Evolutionary conservation across 2,329 filamentous ascomycete genomes (phyloP).

Genomic region (Fusarium beomiforme): DNA sequence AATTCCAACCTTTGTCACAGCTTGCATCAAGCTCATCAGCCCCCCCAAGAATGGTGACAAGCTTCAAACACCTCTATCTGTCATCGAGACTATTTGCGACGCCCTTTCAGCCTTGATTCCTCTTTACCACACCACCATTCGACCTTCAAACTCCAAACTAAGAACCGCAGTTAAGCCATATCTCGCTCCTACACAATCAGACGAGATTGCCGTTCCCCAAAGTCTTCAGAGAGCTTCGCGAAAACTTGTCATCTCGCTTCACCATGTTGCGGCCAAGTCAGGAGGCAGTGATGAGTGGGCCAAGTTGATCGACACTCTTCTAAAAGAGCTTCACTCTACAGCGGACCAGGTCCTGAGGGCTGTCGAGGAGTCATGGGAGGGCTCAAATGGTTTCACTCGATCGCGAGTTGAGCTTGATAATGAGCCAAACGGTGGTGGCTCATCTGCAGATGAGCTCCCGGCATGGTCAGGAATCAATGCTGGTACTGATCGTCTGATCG

Average conservation of each 20-base stretch:
- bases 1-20: slow-evolving; percentile 76
- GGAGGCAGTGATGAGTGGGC: slow-evolving; percentile 82
- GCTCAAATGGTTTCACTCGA: slow-evolving; percentile 62
- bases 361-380: slow-evolving; percentile 84
- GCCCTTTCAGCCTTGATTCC: slow-evolving; percentile 78
- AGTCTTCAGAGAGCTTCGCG: slow-evolving; percentile 68
- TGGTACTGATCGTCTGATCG: slow-evolving; percentile 75
- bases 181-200: slow-evolving; percentile 71
- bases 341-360: slow-evolving; percentile 82
- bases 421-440: slow-evolving; percentile 59
- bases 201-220: slow-evolving; percentile 58
- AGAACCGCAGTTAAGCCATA: slow-evolving; percentile 67
- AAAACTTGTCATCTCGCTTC: slow-evolving; percentile 74
- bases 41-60: slow-evolving; percentile 47
- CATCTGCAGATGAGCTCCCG: slow-evolving; percentile 63
- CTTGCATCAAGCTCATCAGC: slow-evolving; percentile 75
- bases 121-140: slow-evolving; percentile 84
- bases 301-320: slow-evolving; percentile 68
- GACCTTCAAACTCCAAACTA: slow-evolving; percentile 77
- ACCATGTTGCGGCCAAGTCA: slow-evolving; percentile 84
- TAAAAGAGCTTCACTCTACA: slow-evolving; percentile 74
- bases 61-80: slow-evolving; percentile 51
- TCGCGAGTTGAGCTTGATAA: slow-evolving; percentile 56
- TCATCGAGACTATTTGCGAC: slow-evolving; percentile 75
- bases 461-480: slow-evolving; percentile 79